Evolutionary conservation across 441 rosid genomes (phyloP).

Genomic region (Mallotus repandus): DNA sequence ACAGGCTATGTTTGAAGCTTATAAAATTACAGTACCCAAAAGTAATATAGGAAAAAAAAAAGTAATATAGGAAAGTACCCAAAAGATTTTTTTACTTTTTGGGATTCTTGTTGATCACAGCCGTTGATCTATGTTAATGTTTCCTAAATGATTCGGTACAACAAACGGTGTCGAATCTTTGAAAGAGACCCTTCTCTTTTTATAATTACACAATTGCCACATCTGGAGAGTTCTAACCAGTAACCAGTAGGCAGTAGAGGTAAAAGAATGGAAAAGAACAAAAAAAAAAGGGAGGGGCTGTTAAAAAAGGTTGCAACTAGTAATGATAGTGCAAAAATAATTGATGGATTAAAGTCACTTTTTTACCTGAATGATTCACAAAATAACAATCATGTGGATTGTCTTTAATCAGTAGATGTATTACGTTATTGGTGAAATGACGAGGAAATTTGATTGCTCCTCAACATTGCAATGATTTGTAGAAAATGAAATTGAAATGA

Average conservation of each 20-base stretch:
- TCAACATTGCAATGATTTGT: too few species aligned
- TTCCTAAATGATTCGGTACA: neutral
- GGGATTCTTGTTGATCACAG: neutral
- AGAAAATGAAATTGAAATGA: too few species aligned
- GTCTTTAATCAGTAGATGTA: neutral
- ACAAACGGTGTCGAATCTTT: neutral
- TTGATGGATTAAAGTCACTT: neutral
- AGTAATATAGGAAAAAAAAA: neutral
- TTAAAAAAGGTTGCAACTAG: neutral
- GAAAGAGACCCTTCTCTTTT: neutral
- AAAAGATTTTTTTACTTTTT: neutral
- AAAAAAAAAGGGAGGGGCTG: neutral
- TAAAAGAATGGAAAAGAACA: too few species aligned
- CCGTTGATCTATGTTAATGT: neutral
- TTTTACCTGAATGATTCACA: neutral
- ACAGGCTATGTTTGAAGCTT: slow-evolving; percentile 1
- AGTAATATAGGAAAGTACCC: neutral
- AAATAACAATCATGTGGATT: neutral
- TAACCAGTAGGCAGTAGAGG: neutral
- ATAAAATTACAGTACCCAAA: neutral
- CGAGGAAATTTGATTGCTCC: too few species aligned
- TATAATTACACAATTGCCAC: neutral
- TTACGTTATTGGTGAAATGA: too few species aligned
- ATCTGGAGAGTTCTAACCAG: neutral
- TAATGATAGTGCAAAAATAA: neutral